phyloP scores from a whole-genome alignment of 768 basidiomycete genomes.

The Astraeus odoratus region DNA sequence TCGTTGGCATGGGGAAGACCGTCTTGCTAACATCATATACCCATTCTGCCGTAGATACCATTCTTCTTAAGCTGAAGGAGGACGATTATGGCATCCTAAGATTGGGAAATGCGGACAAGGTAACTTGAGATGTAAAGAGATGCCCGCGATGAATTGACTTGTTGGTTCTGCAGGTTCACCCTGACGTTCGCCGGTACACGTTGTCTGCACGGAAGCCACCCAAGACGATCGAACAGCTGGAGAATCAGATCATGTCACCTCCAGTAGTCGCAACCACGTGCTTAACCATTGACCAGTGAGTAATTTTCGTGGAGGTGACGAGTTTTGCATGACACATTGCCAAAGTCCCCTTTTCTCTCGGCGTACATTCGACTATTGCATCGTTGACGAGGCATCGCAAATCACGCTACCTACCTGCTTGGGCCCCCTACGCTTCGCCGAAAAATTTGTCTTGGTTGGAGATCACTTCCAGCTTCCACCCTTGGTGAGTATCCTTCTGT shows the following conservation, averaged over 20 bases:
- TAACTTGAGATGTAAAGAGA: constrained; percentile 18
- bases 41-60: constrained; percentile 98
- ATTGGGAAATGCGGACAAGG: constrained; percentile 90
- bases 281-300: constrained; percentile 89
- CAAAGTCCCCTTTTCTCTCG: constrained; percentile 75
- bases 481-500: constrained; percentile 44
- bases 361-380: constrained; percentile 90
- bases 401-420: constrained; percentile 94
- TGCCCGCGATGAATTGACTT: constrained; percentile 2
- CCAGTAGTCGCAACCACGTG: constrained; percentile 96
- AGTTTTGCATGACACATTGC: not conserved
- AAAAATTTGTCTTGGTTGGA: constrained; percentile 90
- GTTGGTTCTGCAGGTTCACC: constrained; percentile 58
- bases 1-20: constrained; percentile 78
- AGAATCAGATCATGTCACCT: constrained; percentile 76
- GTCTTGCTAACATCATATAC: constrained; percentile 91
- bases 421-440: constrained; percentile 85
- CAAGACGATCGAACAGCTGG: constrained; percentile 72
- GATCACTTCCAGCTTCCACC: constrained; percentile 98
- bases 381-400: constrained; percentile 97
- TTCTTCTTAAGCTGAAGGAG: constrained; percentile 71
- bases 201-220: constrained; percentile 49
- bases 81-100: constrained; percentile 73
- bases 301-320: constrained; percentile 10
- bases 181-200: constrained; percentile 67